These are phyloP conservation scores for Neocallimastix lanati DNA, from an alignment of 192 early-diverging fungal genomes.

Conservation along the genomic window DNA sequence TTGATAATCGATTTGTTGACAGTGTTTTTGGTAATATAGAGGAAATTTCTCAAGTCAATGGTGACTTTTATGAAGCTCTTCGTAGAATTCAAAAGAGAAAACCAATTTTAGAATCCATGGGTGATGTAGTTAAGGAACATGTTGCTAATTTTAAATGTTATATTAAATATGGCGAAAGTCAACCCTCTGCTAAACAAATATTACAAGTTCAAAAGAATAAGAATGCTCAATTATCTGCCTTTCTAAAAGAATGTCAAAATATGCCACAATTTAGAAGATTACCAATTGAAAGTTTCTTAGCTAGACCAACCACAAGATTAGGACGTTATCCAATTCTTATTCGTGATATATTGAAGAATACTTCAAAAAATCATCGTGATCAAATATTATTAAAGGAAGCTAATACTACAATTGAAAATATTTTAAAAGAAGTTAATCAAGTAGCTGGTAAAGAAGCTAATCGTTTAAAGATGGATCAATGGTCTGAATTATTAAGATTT, in stretches of 20 bases:
- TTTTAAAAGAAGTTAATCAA: not conserved
- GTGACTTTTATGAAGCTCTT: not conserved
- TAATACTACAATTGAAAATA: not conserved
- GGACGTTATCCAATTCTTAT: not conserved
- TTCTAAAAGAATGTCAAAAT: not conserved
- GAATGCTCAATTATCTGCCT: not conserved
- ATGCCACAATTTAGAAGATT: not conserved
- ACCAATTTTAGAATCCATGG: not conserved
- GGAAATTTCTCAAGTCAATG: not conserved
- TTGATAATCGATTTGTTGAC: not conserved
- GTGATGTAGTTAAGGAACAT: not conserved
- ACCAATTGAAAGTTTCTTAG: not conserved
- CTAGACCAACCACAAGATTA: not conserved
- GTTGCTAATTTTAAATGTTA: not conserved
- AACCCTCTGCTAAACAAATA: not conserved
- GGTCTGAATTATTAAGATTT: not conserved
- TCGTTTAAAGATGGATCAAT: not conserved
- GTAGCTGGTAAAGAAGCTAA: not conserved
- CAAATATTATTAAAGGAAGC: not conserved
- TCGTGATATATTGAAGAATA: not conserved
- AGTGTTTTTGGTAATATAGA: not conserved
- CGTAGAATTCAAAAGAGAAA: not conserved
- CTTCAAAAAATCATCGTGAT: not conserved
- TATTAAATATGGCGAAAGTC: not conserved
- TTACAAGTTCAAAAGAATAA: not conserved